Evolutionary conservation across 768 basidiomycete genomes (phyloP).

Genomic region (Calocera cornea): DNA sequence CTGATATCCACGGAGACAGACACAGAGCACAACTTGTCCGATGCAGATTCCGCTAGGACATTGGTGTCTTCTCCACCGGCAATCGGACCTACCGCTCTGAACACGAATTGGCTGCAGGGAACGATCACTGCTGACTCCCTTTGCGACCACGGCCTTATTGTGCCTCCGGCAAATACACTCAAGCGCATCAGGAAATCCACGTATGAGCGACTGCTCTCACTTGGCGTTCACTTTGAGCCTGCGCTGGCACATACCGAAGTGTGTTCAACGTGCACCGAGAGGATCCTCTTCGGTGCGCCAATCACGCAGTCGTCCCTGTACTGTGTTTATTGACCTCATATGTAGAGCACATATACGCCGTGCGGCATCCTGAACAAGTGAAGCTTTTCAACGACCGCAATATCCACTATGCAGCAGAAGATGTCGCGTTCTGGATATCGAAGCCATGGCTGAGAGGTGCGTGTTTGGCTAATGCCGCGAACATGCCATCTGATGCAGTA

Average conservation of each 20-base stretch:
- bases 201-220: constrained; percentile 19
- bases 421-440: constrained; percentile 54
- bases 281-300: not conserved
- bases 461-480: constrained; percentile 4
- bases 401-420: constrained; percentile 26
- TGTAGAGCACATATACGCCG: constrained; percentile 54
- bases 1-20: not conserved
- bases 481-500: constrained; percentile 1
- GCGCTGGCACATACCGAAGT: constrained; percentile 21
- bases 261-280: not conserved
- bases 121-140: not conserved
- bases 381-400: constrained; percentile 40
- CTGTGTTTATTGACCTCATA: not conserved
- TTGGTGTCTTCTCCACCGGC: not conserved
- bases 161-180: constrained; percentile 27
- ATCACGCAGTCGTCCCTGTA: not conserved
- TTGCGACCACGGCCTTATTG: not conserved
- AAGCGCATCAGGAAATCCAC: constrained; percentile 51
- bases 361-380: constrained; percentile 52
- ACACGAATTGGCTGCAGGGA: not conserved
- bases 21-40: not conserved
- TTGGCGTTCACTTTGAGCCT: constrained; percentile 36
- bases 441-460: constrained; percentile 66
- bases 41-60: not conserved
- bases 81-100: not conserved